Percentiles rank a stretch among this genome's conserved stretches.
Evolutionary conservation across 2,329 filamentous ascomycete genomes (phyloP).

Genomic region (Polychaeton citri): DNA sequence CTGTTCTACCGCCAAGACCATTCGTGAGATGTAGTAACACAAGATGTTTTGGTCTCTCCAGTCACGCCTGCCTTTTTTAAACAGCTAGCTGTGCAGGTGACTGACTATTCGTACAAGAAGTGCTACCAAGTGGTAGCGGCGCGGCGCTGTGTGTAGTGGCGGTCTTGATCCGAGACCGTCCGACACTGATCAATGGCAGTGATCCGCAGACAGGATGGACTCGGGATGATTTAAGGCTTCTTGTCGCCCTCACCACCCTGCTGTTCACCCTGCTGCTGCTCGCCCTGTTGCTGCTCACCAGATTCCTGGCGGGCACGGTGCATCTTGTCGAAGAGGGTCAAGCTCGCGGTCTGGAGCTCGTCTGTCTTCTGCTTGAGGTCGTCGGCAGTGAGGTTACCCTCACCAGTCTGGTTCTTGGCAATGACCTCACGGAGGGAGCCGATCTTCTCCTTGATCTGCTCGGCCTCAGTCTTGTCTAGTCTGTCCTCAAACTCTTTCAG

Average conservation of each 20-base stretch:
- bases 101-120: background rate
- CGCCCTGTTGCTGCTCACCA: slow-evolving; percentile 23
- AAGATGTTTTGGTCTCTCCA: no score
- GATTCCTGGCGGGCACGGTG: slow-evolving; percentile 69
- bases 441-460: slow-evolving; percentile 94
- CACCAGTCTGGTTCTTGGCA: slow-evolving; percentile 86
- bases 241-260: slow-evolving; percentile 52
- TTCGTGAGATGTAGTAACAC: no score
- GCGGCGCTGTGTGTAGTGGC: background rate
- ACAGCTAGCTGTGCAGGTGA: no score
- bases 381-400: slow-evolving; percentile 70
- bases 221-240: slow-evolving; percentile 56
- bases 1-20: no score
- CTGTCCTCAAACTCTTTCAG: slow-evolving; percentile 93
- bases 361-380: slow-evolving; percentile 99
- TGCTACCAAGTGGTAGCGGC: background rate
- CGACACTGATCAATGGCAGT: no score
- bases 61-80: no score
- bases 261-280: slow-evolving; percentile 22
- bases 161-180: no score
- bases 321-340: slow-evolving; percentile 99
- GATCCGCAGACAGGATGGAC: no score
- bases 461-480: slow-evolving; percentile 91
- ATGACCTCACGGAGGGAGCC: slow-evolving; percentile 67
- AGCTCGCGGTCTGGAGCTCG: slow-evolving; percentile 85